A percentile compares a stretch with the other conserved stretches of the same genome.
Conservation (phyloP, 768 basidiomycete genomes). For the Xerocomellus chrysenteron region DNA sequence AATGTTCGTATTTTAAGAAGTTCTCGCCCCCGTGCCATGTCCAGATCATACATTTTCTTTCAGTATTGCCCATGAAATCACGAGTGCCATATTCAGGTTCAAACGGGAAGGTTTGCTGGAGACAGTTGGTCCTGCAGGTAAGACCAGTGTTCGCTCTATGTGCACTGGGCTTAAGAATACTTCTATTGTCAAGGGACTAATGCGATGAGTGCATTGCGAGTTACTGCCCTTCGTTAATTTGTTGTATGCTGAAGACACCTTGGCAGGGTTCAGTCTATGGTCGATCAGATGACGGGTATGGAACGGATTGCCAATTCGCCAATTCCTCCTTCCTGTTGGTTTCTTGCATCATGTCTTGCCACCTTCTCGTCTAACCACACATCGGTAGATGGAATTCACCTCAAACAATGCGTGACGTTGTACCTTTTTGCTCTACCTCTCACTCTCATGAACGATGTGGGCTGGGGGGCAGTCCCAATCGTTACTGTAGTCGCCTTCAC, state of each 20-base stretch:
- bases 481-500: slow-evolving; percentile 88
- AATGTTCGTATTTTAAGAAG: slow-evolving; percentile 45
- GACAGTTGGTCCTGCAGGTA: slow-evolving; percentile 86
- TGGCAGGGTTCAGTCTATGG: slow-evolving; percentile 71
- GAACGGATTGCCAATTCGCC: slow-evolving; percentile 91
- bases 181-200: slow-evolving; percentile 57
- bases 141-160: slow-evolving; percentile 10
- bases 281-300: slow-evolving; percentile 82
- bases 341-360: neutral
- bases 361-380: slow-evolving; percentile 7
- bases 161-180: neutral
- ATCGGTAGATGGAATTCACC: slow-evolving; percentile 75
- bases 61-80: slow-evolving; percentile 83
- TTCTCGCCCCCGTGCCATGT: neutral
- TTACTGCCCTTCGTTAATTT: slow-evolving; percentile 2
- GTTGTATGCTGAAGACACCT: slow-evolving; percentile 4
- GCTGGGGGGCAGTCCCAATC: slow-evolving; percentile 82
- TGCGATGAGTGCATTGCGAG: slow-evolving; percentile 68
- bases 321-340: slow-evolving; percentile 72
- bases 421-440: slow-evolving; percentile 92
- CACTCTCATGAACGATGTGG: slow-evolving; percentile 77
- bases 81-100: slow-evolving; percentile 66
- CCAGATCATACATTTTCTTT: neutral
- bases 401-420: slow-evolving; percentile 93
- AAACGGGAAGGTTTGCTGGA: slow-evolving; percentile 82